Conservation (phyloP, 805 yeast species). For the Candida ovalis region DNA sequence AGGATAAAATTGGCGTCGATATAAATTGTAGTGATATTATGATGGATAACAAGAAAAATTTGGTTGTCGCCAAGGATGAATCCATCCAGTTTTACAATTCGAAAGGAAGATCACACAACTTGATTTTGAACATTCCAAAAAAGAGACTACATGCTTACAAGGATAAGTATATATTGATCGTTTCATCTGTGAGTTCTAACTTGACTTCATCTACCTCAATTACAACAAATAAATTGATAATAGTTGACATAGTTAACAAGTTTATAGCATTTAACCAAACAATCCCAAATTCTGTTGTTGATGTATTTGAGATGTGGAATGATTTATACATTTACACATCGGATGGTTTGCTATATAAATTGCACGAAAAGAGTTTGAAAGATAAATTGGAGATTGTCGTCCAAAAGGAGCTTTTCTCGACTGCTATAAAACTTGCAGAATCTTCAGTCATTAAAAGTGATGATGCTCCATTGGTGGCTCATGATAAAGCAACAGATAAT, state of each 20-base stretch:
- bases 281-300: constrained; percentile 60
- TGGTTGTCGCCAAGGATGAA: constrained; percentile 65
- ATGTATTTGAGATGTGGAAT: constrained; percentile 54
- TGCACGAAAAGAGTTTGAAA: constrained; percentile 63
- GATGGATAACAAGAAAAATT: constrained; percentile 23
- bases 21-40: constrained; percentile 43
- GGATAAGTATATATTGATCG: constrained; percentile 52
- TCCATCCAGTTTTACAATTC: constrained; percentile 60
- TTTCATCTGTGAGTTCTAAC: constrained; percentile 43
- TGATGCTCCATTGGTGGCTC: constrained; percentile 20
- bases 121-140: constrained; percentile 57
- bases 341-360: constrained; percentile 69
- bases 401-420: constrained; percentile 64
- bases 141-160: constrained; percentile 42
- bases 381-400: constrained; percentile 66
- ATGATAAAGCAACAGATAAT: constrained; percentile 20
- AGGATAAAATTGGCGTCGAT: constrained; percentile 45
- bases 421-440: constrained; percentile 69
- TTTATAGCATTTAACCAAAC: constrained; percentile 66
- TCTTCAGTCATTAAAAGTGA: constrained; percentile 51
- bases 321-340: constrained; percentile 60
- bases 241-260: constrained; percentile 68
- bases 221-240: constrained; percentile 51
- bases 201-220: constrained; percentile 23
- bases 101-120: constrained; percentile 47